These are phyloP conservation scores for Thinopyrum elongatum DNA, from an alignment of 176 grass and related monocot genomes.

Conservation along the genomic window DNA sequence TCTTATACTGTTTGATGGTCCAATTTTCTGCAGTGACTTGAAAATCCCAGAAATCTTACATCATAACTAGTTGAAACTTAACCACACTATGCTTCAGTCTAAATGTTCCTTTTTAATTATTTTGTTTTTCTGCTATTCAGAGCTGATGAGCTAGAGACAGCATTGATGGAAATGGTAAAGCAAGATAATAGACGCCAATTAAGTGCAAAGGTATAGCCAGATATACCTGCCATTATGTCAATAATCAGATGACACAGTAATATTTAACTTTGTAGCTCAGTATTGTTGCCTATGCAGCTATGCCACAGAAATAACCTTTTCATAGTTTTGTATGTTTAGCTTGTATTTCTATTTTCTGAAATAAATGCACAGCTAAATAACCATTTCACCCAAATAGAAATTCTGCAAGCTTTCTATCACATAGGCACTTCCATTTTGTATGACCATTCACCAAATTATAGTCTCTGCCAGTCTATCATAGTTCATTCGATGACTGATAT, in stretches of 20 bases:
- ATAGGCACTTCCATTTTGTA: constrained; percentile 6
- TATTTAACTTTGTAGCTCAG: not conserved
- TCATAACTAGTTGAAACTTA: constrained; percentile 6
- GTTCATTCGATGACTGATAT: not conserved
- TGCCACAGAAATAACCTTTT: constrained; percentile 8
- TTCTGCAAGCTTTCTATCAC: constrained; percentile 2
- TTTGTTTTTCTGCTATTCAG: constrained; percentile 43
- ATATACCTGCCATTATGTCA: constrained; percentile 23
- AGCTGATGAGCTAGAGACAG: constrained; percentile 97
- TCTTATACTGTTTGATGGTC: not conserved
- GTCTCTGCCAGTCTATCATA: not conserved
- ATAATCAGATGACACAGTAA: constrained; percentile 1
- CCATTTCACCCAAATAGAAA: not conserved
- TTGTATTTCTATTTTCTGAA: not conserved
- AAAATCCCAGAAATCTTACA: not conserved
- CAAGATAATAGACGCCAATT: constrained; percentile 92
- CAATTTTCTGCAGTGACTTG: not conserved
- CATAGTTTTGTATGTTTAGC: constrained; percentile 14
- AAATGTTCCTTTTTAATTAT: not conserved
- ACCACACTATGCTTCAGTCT: not conserved
- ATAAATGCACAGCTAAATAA: not conserved
- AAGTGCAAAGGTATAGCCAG: constrained; percentile 79
- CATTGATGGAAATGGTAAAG: constrained; percentile 99
- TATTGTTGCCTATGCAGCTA: constrained; percentile 2
- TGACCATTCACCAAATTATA: not conserved